Evolutionary conservation across 2,329 filamentous ascomycete genomes (phyloP).

Genomic region (Ceratocystis lukuohia): DNA sequence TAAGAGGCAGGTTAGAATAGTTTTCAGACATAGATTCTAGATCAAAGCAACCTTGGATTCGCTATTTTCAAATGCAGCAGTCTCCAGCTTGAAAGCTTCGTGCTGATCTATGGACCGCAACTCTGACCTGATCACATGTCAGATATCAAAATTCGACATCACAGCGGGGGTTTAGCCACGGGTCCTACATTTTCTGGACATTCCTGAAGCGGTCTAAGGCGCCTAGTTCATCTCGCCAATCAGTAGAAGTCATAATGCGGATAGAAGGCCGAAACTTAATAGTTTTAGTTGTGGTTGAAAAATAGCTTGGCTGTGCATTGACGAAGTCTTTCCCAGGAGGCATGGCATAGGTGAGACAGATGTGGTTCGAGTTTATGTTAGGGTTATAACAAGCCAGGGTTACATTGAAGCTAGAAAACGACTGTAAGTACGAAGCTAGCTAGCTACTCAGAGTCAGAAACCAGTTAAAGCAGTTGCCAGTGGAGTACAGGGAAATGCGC

Average conservation of each 20-base stretch:
- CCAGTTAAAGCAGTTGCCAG: no score
- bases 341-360: neutral
- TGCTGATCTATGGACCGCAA: constrained; percentile 21
- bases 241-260: neutral
- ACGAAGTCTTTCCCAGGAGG: neutral
- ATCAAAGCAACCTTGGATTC: neutral
- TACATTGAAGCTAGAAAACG: neutral
- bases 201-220: constrained; percentile 15
- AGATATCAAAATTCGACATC: neutral
- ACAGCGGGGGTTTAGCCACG: constrained; percentile 20
- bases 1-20: constrained; percentile 27
- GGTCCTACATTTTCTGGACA: constrained; percentile 15
- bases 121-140: constrained; percentile 20
- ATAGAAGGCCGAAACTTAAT: neutral
- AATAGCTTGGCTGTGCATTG: neutral
- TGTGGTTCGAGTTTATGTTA: neutral
- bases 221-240: constrained; percentile 14
- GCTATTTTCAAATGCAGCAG: constrained; percentile 38
- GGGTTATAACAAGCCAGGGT: neutral
- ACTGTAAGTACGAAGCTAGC: neutral
- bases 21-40: neutral
- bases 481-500: no score
- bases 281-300: neutral
- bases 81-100: constrained; percentile 53
- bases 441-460: no score